Base-by-base conservation (phyloP, 129 eudicot genomes). In the Flaveria ramosissima region DNA sequence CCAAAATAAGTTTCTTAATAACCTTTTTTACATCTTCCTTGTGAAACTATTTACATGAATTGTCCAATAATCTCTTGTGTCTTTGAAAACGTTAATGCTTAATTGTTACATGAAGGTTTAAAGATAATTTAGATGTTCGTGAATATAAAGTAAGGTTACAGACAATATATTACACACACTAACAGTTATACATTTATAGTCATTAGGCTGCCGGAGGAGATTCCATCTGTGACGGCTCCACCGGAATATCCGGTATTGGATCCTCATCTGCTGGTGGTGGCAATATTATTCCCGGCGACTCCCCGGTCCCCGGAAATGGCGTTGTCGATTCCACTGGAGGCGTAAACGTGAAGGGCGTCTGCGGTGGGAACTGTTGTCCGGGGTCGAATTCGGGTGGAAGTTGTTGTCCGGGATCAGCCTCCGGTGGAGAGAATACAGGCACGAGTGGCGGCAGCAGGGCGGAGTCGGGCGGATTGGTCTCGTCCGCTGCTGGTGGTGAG, bases 401-500 rank as follows among this genome's bases (percentile, higher is more conserved):
- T 52, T 52, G 20, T 52, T n/a, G 59, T 13, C 62, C 26, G 10
- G 62, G 62, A 9, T 73, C 76, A 27, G 48, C 27, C 50, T 21
- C 21, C 14, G 36, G 64, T 20, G 84, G 80, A 42, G 72, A 76
- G 60, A 48, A 75, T 66, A 27, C 76, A 27, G 85, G 87, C 7
- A 85, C 77, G 52, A 75, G 41, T 12, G 89, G 68, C 30, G 26
- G 59, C 17, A 52, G 16, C 9, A 52, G 19, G 7, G 59, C 17
- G 59, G 9, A 16, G 59, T 52, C 59, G 21, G 59, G 89, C 9
- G 86, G 83, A 19, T 80, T 71, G 19, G 15, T 78, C 2, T 4
- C n/a, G n/a, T 7, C 41, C 10, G n/a, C 63, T 17, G 71, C 76
- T 1, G 84, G 88, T 16, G 88, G 84, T 19, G 88, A 65, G 32